phyloP scores from a whole-genome alignment of 441 rosid genomes.

The Populus hybrid region DNA sequence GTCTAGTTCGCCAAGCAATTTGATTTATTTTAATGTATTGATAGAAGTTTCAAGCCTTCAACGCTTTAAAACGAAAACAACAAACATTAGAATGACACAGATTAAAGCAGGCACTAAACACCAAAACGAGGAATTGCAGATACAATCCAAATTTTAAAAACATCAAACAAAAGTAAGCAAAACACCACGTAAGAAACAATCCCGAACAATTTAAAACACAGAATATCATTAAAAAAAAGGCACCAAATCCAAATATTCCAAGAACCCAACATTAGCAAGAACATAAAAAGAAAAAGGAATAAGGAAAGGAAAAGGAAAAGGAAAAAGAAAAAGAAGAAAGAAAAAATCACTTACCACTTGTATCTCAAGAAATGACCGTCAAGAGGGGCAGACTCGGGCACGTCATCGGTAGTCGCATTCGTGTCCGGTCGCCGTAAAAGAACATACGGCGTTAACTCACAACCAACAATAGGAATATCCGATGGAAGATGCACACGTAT shows the following conservation, averaged over 20 bases:
- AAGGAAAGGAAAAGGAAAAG: too few relatives aligned
- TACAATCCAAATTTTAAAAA: background rate
- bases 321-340: too few relatives aligned
- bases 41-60: background rate
- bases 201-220: background rate
- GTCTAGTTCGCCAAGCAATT: background rate
- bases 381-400: conserved; percentile 79
- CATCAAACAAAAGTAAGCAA: too few relatives aligned
- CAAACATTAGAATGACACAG: background rate
- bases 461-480: conserved; percentile 97
- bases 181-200: background rate
- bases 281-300: background rate
- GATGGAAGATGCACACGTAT: conserved; percentile 94
- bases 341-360: conserved; percentile 59
- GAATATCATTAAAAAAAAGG: too few relatives aligned
- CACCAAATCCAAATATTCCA: background rate
- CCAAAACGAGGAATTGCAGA: background rate
- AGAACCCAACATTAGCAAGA: background rate
- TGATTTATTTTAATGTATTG: background rate
- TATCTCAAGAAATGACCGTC: conserved; percentile 89
- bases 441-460: conserved; percentile 95
- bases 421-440: conserved; percentile 81
- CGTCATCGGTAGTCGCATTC: conserved; percentile 64
- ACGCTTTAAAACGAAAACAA: background rate
- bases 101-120: background rate